phyloP scores from a whole-genome alignment of 2,329 filamentous ascomycete genomes.

The Diplocarpon mali region DNA sequence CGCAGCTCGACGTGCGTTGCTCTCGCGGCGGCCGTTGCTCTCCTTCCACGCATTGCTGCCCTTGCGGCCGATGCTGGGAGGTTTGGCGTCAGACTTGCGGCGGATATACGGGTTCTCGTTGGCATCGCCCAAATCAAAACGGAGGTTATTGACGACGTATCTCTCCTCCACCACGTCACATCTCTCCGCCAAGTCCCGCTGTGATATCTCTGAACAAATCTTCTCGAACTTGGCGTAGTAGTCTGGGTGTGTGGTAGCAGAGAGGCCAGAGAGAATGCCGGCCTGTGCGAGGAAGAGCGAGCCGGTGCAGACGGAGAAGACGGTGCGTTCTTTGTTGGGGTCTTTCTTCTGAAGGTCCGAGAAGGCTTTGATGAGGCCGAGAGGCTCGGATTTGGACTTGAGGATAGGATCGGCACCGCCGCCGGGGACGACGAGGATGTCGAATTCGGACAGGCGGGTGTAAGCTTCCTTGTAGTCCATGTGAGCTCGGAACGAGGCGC shows the following conservation, averaged over 20 bases:
- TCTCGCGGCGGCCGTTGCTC: slow-evolving; percentile 65
- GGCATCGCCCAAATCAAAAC: slow-evolving; percentile 69
- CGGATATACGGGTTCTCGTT: slow-evolving; percentile 78
- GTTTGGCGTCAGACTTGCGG: slow-evolving; percentile 57
- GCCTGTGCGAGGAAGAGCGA: slow-evolving; percentile 65
- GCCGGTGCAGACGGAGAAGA: slow-evolving; percentile 72
- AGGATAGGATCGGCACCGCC: slow-evolving; percentile 51
- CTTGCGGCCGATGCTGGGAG: slow-evolving; percentile 59
- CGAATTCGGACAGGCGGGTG: slow-evolving; percentile 47
- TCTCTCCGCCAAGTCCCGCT: slow-evolving; percentile 59
- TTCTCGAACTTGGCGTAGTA: slow-evolving; percentile 72
- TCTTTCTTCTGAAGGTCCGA: slow-evolving; percentile 71
- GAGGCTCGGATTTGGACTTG: slow-evolving; percentile 56
- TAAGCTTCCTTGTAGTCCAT: slow-evolving; percentile 71
- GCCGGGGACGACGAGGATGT: slow-evolving; percentile 68
- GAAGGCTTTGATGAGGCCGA: slow-evolving; percentile 64
- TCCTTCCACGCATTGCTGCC: slow-evolving; percentile 74
- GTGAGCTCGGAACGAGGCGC: slow-evolving; percentile 61
- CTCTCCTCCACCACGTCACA: slow-evolving; percentile 76
- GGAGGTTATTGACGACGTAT: slow-evolving; percentile 85
- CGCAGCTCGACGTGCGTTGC: slow-evolving; percentile 68
- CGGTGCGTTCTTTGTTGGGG: slow-evolving; percentile 66
- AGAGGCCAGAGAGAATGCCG: slow-evolving; percentile 67
- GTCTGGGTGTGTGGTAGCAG: slow-evolving; percentile 75
- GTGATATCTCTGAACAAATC: slow-evolving; percentile 63